Percentiles rank a stretch among this genome's conserved stretches.
phyloP scores from a whole-genome alignment of 805 yeast species.

The Wickerhamiella musiphila region DNA sequence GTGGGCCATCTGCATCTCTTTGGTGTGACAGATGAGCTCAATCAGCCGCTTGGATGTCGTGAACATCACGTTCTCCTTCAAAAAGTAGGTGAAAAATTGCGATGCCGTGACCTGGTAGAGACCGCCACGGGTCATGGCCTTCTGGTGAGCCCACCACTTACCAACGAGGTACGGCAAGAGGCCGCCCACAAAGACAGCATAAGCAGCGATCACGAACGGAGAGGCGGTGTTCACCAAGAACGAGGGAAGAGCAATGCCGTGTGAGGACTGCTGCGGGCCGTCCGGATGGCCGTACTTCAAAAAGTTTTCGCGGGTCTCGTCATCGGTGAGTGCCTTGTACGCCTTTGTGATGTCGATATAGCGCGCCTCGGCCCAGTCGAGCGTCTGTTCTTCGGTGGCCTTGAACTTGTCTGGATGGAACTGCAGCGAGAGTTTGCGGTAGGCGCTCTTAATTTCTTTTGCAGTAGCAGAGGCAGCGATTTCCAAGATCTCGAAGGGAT shows the following conservation, averaged over 20 bases:
- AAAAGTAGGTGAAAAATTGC: conserved; percentile 46
- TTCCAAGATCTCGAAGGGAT: conserved; percentile 79
- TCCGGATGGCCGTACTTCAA: conserved; percentile 92
- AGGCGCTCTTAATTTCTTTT: conserved; percentile 61
- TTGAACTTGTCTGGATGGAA: conserved; percentile 89
- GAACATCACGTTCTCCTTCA: conserved; percentile 38
- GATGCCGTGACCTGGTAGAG: conserved; percentile 75
- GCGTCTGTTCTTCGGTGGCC: conserved; percentile 30
- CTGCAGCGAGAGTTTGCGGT: conserved; percentile 71
- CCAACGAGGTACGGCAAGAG: conserved; percentile 69
- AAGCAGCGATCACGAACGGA: conserved; percentile 42
- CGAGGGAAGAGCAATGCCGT: conserved; percentile 90
- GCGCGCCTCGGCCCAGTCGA: conserved; percentile 51
- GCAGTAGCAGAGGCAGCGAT: conserved; percentile 53
- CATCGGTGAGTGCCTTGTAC: conserved; percentile 88
- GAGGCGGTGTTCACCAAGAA: conserved; percentile 69
- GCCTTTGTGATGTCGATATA: conserved; percentile 80
- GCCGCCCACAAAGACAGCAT: conserved; percentile 57
- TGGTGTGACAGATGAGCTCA: conserved; percentile 40
- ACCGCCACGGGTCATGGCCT: conserved; percentile 65
- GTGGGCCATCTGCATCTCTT: conserved; percentile 37
- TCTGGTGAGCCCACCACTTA: conserved; percentile 78
- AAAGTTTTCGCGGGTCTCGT: conserved; percentile 61
- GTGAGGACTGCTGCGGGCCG: conserved; percentile 79
- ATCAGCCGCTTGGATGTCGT: conserved; percentile 40